Conservation (phyloP, 1,284 basidiomycete species). For the Cerioporus squamosus region DNA sequence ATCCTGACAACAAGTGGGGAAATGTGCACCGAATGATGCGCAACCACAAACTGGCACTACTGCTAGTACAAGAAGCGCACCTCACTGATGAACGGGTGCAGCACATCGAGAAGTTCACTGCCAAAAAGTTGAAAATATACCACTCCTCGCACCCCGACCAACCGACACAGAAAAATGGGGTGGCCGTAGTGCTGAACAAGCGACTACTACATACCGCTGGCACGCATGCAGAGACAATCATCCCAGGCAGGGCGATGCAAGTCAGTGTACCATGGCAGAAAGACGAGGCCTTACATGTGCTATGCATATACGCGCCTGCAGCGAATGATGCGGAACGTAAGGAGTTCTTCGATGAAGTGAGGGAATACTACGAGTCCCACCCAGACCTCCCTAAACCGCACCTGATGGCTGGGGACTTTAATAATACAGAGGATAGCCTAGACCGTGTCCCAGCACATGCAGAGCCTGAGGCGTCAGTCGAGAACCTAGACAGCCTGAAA, state of each 20-base stretch:
- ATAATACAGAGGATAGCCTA: conserved; percentile 37
- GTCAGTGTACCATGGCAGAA: conserved; percentile 19
- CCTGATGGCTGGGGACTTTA: conserved; percentile 46
- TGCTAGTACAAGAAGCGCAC: conserved; percentile 13
- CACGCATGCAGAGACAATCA: neutral
- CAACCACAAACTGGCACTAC: neutral
- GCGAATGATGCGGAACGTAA: conserved; percentile 33
- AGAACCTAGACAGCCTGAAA: conserved; percentile 5
- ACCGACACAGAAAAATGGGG: conserved; percentile 1
- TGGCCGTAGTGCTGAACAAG: conserved; percentile 1
- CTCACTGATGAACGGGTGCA: neutral
- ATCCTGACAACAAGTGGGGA: conserved; percentile 3
- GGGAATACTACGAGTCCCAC: conserved; percentile 8
- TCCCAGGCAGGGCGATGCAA: conserved; percentile 3
- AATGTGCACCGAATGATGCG: neutral
- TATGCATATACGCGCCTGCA: conserved; percentile 42
- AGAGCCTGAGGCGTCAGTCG: conserved; percentile 16
- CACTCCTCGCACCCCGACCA: neutral
- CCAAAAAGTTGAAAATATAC: neutral
- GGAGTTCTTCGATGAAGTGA: conserved; percentile 35
- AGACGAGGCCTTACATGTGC: conserved; percentile 20
- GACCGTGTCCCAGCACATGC: neutral
- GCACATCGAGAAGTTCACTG: neutral
- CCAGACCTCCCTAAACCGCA: conserved; percentile 28
- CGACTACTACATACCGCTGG: neutral